A percentile compares a stretch with the other conserved stretches of the same genome.
Evolutionary conservation across 2,329 filamentous ascomycete species (phyloP).

Genomic region (Botrytis paeoniae): DNA sequence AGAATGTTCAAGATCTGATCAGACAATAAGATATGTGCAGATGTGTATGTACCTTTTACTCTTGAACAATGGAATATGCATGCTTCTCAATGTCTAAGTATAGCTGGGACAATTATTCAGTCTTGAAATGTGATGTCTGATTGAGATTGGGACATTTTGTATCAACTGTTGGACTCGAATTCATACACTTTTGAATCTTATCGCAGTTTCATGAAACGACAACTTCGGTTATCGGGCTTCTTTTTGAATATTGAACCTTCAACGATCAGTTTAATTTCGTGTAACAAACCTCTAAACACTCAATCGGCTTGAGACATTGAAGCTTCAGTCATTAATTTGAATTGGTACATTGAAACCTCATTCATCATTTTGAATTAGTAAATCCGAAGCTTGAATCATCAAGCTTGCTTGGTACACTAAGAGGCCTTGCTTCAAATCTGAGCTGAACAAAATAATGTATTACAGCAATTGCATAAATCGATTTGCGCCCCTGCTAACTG

Average conservation of each 20-base stretch:
- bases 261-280: background rate
- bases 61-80: background rate
- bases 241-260: background rate
- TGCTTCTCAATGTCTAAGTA: background rate
- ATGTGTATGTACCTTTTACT: no score
- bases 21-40: background rate
- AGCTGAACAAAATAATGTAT: fast-evolving
- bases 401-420: no score
- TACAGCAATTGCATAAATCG: background rate
- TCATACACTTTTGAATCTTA: background rate
- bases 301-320: background rate
- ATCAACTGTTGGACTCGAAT: background rate
- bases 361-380: no score
- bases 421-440: no score
- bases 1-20: background rate
- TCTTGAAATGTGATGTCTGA: background rate
- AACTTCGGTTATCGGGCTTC: fast-evolving
- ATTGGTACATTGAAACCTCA: background rate
- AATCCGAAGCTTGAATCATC: no score
- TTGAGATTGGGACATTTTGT: background rate
- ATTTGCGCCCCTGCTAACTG: no score
- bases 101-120: fast-evolving
- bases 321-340: background rate
- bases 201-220: no score
- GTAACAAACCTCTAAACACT: background rate